Conservation (phyloP, 768 basidiomycete genomes). For the Auricularia auricula-judae region DNA sequence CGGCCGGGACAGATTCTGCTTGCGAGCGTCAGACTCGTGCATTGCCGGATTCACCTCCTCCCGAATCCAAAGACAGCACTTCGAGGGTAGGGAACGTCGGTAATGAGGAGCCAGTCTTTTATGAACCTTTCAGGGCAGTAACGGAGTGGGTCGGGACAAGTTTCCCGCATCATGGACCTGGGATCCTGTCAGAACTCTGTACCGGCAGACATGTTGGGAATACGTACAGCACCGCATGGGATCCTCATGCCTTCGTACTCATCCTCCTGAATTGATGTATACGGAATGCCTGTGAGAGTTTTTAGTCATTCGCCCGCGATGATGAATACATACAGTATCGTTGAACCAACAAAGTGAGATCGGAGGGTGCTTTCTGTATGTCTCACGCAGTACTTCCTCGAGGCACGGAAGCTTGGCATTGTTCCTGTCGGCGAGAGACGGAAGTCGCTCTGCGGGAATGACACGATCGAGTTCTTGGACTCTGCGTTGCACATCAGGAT, state of each 20-base stretch:
- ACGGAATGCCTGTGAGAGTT: not conserved
- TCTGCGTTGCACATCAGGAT: constrained; percentile 38
- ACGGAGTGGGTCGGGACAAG: constrained; percentile 27
- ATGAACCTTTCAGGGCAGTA: constrained; percentile 34
- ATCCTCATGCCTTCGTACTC: constrained; percentile 4
- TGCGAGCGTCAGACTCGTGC: not conserved
- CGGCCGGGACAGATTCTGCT: constrained; percentile 12
- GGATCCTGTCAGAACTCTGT: not conserved
- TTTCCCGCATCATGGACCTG: constrained; percentile 27
- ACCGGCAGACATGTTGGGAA: not conserved
- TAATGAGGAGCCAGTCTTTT: constrained; percentile 15
- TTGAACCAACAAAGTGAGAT: constrained; percentile 17
- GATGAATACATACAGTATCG: not conserved
- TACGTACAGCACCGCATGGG: not conserved
- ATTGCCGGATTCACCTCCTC: constrained; percentile 13
- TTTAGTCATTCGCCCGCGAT: not conserved
- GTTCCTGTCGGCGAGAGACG: constrained; percentile 34
- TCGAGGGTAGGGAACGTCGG: constrained; percentile 19
- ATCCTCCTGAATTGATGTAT: not conserved
- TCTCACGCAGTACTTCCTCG: constrained; percentile 21
- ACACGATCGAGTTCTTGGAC: constrained; percentile 44
- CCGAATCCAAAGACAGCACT: constrained; percentile 28
- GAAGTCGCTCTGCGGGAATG: constrained; percentile 13
- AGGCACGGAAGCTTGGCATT: constrained; percentile 32
- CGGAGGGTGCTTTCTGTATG: constrained; percentile 34